Base-by-base conservation (phyloP, 257 asterid species). In the Osmanthus fragrans region DNA sequence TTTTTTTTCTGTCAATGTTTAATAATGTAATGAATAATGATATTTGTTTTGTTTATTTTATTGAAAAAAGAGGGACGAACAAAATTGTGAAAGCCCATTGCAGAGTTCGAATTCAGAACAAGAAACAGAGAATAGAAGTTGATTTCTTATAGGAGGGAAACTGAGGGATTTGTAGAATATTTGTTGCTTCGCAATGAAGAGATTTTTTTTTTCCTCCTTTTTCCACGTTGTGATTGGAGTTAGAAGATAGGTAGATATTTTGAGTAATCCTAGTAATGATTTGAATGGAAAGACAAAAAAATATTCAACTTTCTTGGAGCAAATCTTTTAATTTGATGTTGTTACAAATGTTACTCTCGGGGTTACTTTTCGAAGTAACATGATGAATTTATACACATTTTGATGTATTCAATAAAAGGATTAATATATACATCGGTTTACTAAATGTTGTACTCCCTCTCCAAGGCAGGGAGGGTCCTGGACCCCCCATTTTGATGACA, bases 51-150 rank as follows among this genome's bases (percentile, higher is more conserved):
- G 2, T 71, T 34, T 2, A 64, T 3, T 79, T 33, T 27, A 74
- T 80, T 77, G 40, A 6, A 70, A 66, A 18, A 63, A 15, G n/a
- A 65, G 76, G 60, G 75, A 60, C 47, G 72, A 66, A 32, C 34
- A 16, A 15, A 77, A 73, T 34, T 33, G 36, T 32, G 73, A 77
- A 60, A 69, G 65, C 39, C 67, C 73, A 37, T 42, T 42, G 49
- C 51, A 32, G 29, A 82, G 67, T 74, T 34, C 25, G 18, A 23
- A 51, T 34, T 73, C 54, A 73, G 77, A 68, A 74, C 69, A 10
- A 27, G 69, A 25, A 27, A 11, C 7, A 4, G 69, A 25, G 69
- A 63, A 2, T 63, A 11, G 5, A 1, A 63, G 69, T 63, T 63
- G 18, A 63, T 63, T 63, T 25, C 69, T 11, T 19, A 12, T 56